Base-by-base conservation (phyloP, 257 asterid genomes). In the Petunia axillaris region DNA sequence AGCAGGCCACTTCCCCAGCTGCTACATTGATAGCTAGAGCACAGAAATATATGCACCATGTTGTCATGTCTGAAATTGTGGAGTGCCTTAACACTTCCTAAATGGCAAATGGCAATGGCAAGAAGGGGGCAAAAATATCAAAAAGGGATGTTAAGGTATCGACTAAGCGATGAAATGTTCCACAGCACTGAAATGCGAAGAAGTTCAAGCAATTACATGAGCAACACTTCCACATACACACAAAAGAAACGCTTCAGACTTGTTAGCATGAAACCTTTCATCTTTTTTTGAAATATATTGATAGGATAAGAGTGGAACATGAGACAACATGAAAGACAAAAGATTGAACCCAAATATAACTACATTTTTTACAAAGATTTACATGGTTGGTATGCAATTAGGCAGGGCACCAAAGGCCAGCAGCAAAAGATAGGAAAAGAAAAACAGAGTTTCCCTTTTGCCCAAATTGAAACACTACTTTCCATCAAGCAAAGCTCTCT, bases 401-500 rank as follows among this genome's bases (percentile, higher is more conserved):
- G 15, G 58, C 58, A 53, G 59, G 59, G 6, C 2, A 1, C 59
- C 5, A 5, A 54, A 13, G 3, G n/a, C 5, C 59, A 54, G 59
- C 83, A 5, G 2, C 3, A 8, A 8, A 50, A 50, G 55, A 50
- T 50, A 50, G 10, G 14, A 50, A 50, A 10, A 50, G 10, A 13
- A 50, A 50, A 50, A 50, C 55, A 54, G 2, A 15, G 13, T 39
- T 58, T 73, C 68, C 84, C 43, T 81, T 75, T 59, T 40, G 14
- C 67, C 54, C 11, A 10, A 50, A 50, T 50, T 8, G 54, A 50
- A 50, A 74, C 63, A 16, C 15, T 6, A 37, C 35, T 85, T 35
- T 75, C 83, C 78, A 84, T 66, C 83, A 83, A 79, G 84, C 85
- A 82, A 78, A 85, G 78, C 79, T 71, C 74, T 93, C 93, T 58